Conservation (phyloP, 2,329 filamentous ascomycete species). For the Chaetomium olivaceum region DNA sequence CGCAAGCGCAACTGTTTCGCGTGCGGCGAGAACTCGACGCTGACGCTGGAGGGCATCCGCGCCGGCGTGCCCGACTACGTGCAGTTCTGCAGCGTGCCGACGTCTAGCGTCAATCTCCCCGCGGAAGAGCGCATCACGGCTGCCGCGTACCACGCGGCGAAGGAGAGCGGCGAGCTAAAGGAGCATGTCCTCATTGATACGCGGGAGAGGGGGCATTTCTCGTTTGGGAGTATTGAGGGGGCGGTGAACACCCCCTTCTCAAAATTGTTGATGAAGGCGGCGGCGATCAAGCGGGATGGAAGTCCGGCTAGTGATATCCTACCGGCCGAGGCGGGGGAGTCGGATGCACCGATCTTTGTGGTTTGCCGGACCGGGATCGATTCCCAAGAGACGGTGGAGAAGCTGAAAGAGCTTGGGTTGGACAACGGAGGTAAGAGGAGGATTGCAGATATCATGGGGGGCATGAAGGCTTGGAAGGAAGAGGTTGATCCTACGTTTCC, state of each 20-base stretch:
- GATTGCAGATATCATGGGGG: constrained; percentile 71
- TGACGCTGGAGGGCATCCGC: constrained; percentile 63
- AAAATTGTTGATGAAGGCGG: constrained; percentile 33
- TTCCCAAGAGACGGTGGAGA: constrained; percentile 68
- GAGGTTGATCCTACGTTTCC: constrained; percentile 62
- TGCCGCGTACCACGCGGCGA: constrained; percentile 52
- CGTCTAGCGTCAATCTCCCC: constrained; percentile 61
- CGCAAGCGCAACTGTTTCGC: constrained; percentile 71
- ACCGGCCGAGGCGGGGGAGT: constrained; percentile 39
- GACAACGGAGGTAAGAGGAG: constrained; percentile 54
- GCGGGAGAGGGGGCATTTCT: constrained; percentile 80
- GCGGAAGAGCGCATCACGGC: constrained; percentile 69
- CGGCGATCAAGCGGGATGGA: constrained; percentile 25
- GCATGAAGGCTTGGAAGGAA: constrained; percentile 70
- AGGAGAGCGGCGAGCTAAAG: constrained; percentile 20
- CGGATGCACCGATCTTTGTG: constrained; percentile 62
- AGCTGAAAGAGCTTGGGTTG: constrained; percentile 63
- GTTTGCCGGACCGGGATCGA: constrained; percentile 78
- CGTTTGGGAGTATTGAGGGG: constrained; percentile 72
- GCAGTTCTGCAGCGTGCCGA: constrained; percentile 71
- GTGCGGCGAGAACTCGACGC: constrained; percentile 64
- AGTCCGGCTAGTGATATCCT: constrained; percentile 11
- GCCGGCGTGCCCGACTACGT: constrained; percentile 77
- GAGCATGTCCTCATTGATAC: constrained; percentile 74
- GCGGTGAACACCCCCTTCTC: constrained; percentile 70